These are phyloP conservation scores for Corynascus novoguineensis DNA, from an alignment of 495 filamentous ascomycete species.

Conservation along the genomic window DNA sequence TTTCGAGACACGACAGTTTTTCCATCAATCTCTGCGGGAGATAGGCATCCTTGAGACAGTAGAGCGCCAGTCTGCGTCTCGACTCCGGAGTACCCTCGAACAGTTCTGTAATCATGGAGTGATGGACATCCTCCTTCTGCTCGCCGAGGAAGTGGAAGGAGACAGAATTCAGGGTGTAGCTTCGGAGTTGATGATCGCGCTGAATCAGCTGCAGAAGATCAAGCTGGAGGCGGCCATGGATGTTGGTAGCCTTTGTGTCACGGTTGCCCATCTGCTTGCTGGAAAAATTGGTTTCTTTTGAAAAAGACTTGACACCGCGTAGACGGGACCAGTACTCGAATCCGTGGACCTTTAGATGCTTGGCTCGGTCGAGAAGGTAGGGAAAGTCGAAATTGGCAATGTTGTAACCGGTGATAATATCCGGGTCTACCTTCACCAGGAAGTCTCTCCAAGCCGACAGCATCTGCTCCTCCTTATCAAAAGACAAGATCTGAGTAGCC, in stretches of 20 bases:
- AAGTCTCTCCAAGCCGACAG: conserved; percentile 85
- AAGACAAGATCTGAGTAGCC: conserved; percentile 87
- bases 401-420: conserved; percentile 99
- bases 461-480: conserved; percentile 75
- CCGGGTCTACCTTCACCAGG: conserved; percentile 83
- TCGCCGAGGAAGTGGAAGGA: conserved; percentile 95
- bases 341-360: conserved; percentile 62
- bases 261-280: conserved; percentile 99
- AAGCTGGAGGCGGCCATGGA: conserved; percentile 85
- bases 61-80: conserved; percentile 81
- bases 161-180: conserved; percentile 96
- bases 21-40: conserved; percentile 92
- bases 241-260: conserved; percentile 90
- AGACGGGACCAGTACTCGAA: conserved; percentile 84
- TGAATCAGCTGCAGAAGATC: conserved; percentile 92
- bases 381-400: conserved; percentile 99
- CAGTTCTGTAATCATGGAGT: conserved; percentile 98
- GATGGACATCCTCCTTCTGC: conserved; percentile 98
- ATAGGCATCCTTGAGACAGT: conserved; percentile 97
- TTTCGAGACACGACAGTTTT: conserved; percentile 94
- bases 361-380: conserved; percentile 87
- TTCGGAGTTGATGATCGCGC: conserved; percentile 87
- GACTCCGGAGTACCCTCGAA: conserved; percentile 94
- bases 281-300: conserved; percentile 77
- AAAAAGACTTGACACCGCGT: conserved; percentile 55